Conservation (phyloP, 2,329 filamentous ascomycete species). For the Achaetomium macrosporum region DNA sequence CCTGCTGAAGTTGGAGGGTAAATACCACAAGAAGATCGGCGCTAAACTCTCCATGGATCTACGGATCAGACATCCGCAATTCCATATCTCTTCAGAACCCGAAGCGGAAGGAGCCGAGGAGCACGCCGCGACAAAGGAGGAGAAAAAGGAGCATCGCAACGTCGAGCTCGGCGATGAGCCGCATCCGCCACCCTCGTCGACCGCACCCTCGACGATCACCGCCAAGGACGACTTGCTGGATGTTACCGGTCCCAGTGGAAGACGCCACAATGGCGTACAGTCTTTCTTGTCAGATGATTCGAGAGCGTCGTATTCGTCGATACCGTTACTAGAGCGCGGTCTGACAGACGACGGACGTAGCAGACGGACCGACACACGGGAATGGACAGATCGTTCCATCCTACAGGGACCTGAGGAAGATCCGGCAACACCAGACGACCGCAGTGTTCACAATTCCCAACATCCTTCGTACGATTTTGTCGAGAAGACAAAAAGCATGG, state of each 20-base stretch:
- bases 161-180: slow-evolving; percentile 40
- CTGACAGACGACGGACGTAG: slow-evolving; percentile 46
- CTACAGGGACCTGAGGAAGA: slow-evolving; percentile 43
- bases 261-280: slow-evolving; percentile 32
- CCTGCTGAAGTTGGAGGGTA: slow-evolving; percentile 85
- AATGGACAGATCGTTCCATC: slow-evolving; percentile 53
- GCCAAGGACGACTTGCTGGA: slow-evolving; percentile 19
- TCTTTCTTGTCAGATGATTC: slow-evolving; percentile 58
- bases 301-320: slow-evolving; percentile 68
- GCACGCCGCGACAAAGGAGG: slow-evolving; percentile 29
- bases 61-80: slow-evolving; percentile 5
- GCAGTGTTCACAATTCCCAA: slow-evolving; percentile 24
- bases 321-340: slow-evolving; percentile 68
- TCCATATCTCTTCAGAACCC: slow-evolving; percentile 4
- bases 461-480: slow-evolving; percentile 51
- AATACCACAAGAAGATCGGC: slow-evolving; percentile 53
- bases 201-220: slow-evolving; percentile 21
- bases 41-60: slow-evolving; percentile 39
- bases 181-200: slow-evolving; percentile 28
- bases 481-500: slow-evolving; percentile 47
- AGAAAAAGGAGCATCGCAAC: slow-evolving; percentile 42
- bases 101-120: slow-evolving; percentile 14
- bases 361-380: slow-evolving; percentile 33
- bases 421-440: slow-evolving; percentile 19
- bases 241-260: slow-evolving; percentile 5